Evolutionary conservation across 1,139 yeast genomes (phyloP).

Genomic region (Starmera stellimalicola): DNA sequence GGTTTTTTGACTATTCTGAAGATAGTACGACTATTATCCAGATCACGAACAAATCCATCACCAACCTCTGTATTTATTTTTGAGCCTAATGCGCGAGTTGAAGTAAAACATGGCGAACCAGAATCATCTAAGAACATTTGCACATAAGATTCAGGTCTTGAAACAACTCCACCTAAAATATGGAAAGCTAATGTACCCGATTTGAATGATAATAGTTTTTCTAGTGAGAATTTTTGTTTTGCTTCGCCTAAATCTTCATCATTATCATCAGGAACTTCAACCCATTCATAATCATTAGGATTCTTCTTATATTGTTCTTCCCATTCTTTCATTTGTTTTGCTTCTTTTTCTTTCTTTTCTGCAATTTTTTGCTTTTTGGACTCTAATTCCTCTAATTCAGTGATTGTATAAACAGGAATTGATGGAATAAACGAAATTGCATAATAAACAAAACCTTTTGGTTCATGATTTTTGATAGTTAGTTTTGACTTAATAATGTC

Average conservation of each 20-base stretch:
- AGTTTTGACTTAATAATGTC: conserved; percentile 34
- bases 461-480: conserved; percentile 30
- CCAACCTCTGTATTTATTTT: conserved; percentile 32
- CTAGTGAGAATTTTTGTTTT: conserved; percentile 38
- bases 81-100: conserved; percentile 29
- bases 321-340: conserved; percentile 29
- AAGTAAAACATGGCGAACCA: conserved; percentile 46
- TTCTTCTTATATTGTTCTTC: conserved; percentile 42
- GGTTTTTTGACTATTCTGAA: conserved; percentile 47
- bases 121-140: conserved; percentile 60
- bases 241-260: conserved; percentile 30
- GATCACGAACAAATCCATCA: conserved; percentile 58
- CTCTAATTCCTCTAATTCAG: conserved; percentile 40
- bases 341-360: conserved; percentile 29
- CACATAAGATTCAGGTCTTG: conserved; percentile 38
- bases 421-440: conserved; percentile 57
- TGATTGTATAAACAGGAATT: conserved; percentile 49
- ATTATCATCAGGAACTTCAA: conserved; percentile 41
- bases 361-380: conserved; percentile 29
- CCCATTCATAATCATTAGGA: conserved; percentile 57
- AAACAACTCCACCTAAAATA: conserved; percentile 38
- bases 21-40: conserved; percentile 47
- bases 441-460: conserved; percentile 42
- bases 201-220: conserved; percentile 42
- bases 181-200: conserved; percentile 56